phyloP scores from a whole-genome alignment of 805 yeast species.

The Pichia gijzeniarum region DNA sequence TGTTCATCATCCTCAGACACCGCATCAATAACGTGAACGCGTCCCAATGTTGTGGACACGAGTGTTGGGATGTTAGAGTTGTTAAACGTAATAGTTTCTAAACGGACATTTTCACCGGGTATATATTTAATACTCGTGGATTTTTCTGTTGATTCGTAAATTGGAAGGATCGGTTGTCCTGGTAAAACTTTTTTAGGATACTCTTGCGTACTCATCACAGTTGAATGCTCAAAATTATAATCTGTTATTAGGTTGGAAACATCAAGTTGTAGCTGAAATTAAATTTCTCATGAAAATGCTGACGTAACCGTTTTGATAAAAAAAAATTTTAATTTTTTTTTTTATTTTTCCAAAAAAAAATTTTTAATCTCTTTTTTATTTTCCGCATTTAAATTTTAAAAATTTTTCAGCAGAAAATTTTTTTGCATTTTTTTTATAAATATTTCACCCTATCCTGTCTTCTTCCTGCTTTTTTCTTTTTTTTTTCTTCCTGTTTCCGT shows the following conservation, averaged over 20 bases:
- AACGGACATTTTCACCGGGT: slow-evolving; percentile 61
- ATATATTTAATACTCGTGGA: slow-evolving; percentile 33
- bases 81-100: slow-evolving; percentile 39
- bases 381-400: not conserved
- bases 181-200: slow-evolving; percentile 60
- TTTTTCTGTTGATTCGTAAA: slow-evolving; percentile 29
- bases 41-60: slow-evolving; percentile 60
- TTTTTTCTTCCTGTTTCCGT: not conserved
- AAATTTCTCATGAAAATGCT: not conserved
- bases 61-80: slow-evolving; percentile 35
- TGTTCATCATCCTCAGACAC: slow-evolving; percentile 8
- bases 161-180: slow-evolving; percentile 72
- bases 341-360: slow-evolving; percentile 4
- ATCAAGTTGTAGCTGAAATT: no score
- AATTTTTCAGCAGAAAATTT: no score
- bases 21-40: slow-evolving; percentile 28
- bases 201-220: not conserved
- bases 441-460: not conserved
- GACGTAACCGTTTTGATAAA: slow-evolving; percentile 2
- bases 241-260: no score
- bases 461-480: not conserved
- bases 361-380: slow-evolving; percentile 1
- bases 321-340: slow-evolving; percentile 7
- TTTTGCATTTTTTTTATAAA: not conserved
- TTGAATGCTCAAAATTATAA: not conserved